Conservation (phyloP, 805 yeast genomes). For the Cyberlindnera maclurae region DNA sequence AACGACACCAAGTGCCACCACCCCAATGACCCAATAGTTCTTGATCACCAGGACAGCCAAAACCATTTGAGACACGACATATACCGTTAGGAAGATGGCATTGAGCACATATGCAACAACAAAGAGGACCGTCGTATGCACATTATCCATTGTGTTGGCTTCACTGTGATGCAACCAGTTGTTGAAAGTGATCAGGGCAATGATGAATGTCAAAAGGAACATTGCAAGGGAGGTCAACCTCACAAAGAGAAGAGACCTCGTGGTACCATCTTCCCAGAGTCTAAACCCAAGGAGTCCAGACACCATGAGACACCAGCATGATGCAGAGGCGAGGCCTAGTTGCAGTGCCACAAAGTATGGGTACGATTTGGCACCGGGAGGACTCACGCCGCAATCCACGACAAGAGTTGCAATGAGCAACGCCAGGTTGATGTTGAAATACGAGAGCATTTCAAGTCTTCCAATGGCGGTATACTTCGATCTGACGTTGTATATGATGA, state of each 20-base stretch:
- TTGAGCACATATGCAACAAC: constrained; percentile 65
- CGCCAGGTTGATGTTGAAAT: constrained; percentile 53
- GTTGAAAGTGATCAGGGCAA: constrained; percentile 68
- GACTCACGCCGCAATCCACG: constrained; percentile 89
- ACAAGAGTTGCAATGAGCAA: constrained; percentile 61
- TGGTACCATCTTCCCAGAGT: constrained; percentile 92
- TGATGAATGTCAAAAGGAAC: constrained; percentile 59
- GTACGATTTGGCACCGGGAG: constrained; percentile 71
- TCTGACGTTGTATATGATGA: constrained; percentile 72
- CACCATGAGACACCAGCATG: constrained; percentile 60
- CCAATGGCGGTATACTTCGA: constrained; percentile 94
- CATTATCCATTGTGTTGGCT: constrained; percentile 34
- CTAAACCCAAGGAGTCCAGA: constrained; percentile 82
- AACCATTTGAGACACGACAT: constrained; percentile 59
- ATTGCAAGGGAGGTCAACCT: constrained; percentile 46
- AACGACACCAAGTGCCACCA: constrained; percentile 59
- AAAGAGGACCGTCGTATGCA: constrained; percentile 62
- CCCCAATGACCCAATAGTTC: constrained; percentile 87
- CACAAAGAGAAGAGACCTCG: constrained; percentile 49
- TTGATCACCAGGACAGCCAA: constrained; percentile 61
- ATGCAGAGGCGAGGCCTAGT: constrained; percentile 63
- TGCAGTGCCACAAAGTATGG: constrained; percentile 83
- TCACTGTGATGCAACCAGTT: constrained; percentile 38
- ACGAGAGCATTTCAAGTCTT: constrained; percentile 73
- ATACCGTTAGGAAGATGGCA: constrained; percentile 54